Evolutionary conservation across 306 rosid species (phyloP), one percentile per base, ranked within the genome.

Genomic region (Aeschynomene evenia): DNA sequence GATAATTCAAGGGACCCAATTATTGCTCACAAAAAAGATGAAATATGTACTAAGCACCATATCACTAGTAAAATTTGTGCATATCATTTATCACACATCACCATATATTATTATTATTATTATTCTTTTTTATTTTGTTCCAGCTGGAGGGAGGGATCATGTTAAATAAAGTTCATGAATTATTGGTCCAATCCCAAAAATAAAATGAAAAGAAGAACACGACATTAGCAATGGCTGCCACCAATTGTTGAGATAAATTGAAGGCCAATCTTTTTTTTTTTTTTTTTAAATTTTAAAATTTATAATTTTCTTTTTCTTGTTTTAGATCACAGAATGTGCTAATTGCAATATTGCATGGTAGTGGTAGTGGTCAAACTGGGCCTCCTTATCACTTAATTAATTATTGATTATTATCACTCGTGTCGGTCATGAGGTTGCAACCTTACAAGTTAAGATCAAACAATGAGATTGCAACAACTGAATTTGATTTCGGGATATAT

Each of bases 71-170:
- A 29, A n/a, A 57, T 3, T 29, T 31, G 45, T 31, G 43, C 20
- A 57, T 57, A 57, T 57, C 64, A 55, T 33, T 62, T 53, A 52
- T 53, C 57, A 63, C 60, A 34, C 66, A 66, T 70, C 81, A 77
- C 54, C 72, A 70, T n/a, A n/a, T n/a, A n/a, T n/a, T n/a, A n/a
- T n/a, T n/a, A n/a, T n/a, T n/a, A n/a, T n/a, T n/a, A n/a, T n/a
- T n/a, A n/a, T n/a, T 6, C 31, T 3, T 34, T 34, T 34, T 34
- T 2, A 9, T 61, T 54, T 70, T 31, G 24, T 80, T 85, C 81
- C 86, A 83, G 88, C 88, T 85, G 90, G 69, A 80, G 36, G 86
- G 59, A 78, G 68, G 72, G 69, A 78, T 80, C 84, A 77, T 22
- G 22, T 59, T n/a, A n/a, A 43, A 42, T 43, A 45, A 78, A 82